Evolutionary conservation across 129 eudicot species (phyloP), one percentile per base, ranked within the genome.

Genomic region (Heracleum sosnowskyi): DNA sequence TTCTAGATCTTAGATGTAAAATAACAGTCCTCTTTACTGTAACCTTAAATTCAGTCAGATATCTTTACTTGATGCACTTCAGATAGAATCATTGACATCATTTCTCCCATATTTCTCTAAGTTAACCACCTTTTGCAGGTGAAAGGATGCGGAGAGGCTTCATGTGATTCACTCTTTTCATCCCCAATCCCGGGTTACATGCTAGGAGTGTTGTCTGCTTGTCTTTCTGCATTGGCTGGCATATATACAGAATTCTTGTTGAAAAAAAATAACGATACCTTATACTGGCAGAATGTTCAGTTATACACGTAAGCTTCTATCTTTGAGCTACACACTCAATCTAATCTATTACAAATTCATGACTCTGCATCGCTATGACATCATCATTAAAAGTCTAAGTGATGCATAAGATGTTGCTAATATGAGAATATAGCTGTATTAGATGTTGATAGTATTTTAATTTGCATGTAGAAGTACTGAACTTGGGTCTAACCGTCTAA

Each of bases 171-270:
- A 11, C 86, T 91, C 39, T 90, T 95, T 82, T 95, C 98, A 74
- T 89, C 98, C 8, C 98, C 98, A 76, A 87, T 95, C 86, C 96
- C 92, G 78, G 98, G 98, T 77, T 95, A 95, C 85, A 82, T 88
- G 92, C 79, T 91, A 79, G 98, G 99, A 0, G 76, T 90, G 74
- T 75, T 96, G 82, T 96, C 97, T 75, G 97, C 97, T 64, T 96
- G 99, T 86, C 97, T 96, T 76, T 96, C 99, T 36, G 99, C 99
- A 24, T 82, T 90, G 66, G 99, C 99, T 80, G 99, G 99, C 76
- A 96, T 96, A 68, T 96, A 96, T 86, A 96, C 99, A 8, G 99
- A 96, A 77, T 96, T 87, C 85, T 85, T 92, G 84, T 87, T 94
- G 96, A 94, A 94, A 90, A 94, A 91, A 89, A 94, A 88, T 83